Conservation (phyloP, 2,329 filamentous ascomycete species). For the Colletotrichum horii region DNA sequence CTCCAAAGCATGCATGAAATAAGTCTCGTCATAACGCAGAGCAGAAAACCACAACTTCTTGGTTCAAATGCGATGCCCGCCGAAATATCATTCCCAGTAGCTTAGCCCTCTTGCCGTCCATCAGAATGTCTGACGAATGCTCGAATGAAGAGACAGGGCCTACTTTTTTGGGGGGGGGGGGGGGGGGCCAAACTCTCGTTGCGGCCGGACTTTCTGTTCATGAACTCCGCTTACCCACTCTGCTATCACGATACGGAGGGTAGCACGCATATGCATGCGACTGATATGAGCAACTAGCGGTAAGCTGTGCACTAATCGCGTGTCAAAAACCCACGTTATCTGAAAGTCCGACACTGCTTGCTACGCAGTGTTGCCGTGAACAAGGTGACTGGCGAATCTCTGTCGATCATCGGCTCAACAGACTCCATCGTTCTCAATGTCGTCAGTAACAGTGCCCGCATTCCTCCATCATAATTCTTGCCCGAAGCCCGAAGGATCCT, state of each 20-base stretch:
- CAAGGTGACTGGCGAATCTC: not conserved
- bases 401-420: not conserved
- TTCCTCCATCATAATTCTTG: not conserved
- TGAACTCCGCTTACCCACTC: not conserved
- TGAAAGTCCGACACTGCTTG: not conserved
- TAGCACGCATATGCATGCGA: not conserved
- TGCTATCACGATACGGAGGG: not conserved
- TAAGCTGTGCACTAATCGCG: not conserved
- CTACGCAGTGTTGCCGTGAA: not conserved
- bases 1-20: not conserved
- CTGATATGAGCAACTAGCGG: not conserved
- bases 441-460: not conserved
- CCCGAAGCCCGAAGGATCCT: not conserved
- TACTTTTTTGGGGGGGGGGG: not conserved
- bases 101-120: not conserved
- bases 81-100: not conserved
- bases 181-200: not conserved
- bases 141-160: not conserved
- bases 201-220: not conserved
- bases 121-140: not conserved
- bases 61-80: fast-evolving
- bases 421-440: not conserved
- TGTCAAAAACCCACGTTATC: not conserved
- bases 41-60: not conserved
- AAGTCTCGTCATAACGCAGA: not conserved